Evolutionary conservation across 2,329 filamentous ascomycete species (phyloP), one percentile per base, ranked within the genome.

Genomic region (Huntiella decipiens): DNA sequence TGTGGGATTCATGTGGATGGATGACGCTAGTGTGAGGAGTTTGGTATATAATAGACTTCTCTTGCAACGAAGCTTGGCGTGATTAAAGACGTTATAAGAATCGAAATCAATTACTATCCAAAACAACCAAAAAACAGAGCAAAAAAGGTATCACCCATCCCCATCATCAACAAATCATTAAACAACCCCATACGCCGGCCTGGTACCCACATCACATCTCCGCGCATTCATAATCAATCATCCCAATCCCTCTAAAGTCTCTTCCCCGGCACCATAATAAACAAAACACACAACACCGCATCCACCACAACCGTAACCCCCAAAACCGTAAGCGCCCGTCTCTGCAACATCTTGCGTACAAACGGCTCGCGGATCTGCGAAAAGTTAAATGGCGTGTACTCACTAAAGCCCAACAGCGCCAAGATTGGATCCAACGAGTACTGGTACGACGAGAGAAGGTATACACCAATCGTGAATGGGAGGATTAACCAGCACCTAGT

Each of bases 331-430:
- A 84, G 58, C 0, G 91, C 79, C 49, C 91, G 80, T 59, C 87
- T 87, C 53, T 76, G 77, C 47, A 98, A 71, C 15, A 96, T 75
- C 57, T 77, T 82, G 52, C 84, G 80, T 46, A 98, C 82, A 58
- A 91, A 98, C 0, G 86, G 83, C 62, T 98, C 91, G 46, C 82
- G 77, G 52, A 96, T 84, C 36, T 76, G 74, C 17, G 82, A 81
- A 66, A 92, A 95, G 61, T 79, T 82, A 69, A 95, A 87, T 43
- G 93, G 86, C 0, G 88, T 95, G 64, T 96, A 95, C 65, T 98
- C 92, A 66, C 87, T 95, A 60, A 79, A 80, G 33, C 88, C 87
- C n/a, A 82, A 61, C 15, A 96, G 70, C 4, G 86, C 91, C 60
- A 96, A 76, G 51, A 94, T 67, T 0, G 92, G 88, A 56, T 98